A percentile compares a stretch with the other conserved stretches of the same genome.
These are phyloP conservation scores for Parastagonospora nodorum DNA, from an alignment of 2,329 filamentous ascomycete species.

Conservation along the genomic window DNA sequence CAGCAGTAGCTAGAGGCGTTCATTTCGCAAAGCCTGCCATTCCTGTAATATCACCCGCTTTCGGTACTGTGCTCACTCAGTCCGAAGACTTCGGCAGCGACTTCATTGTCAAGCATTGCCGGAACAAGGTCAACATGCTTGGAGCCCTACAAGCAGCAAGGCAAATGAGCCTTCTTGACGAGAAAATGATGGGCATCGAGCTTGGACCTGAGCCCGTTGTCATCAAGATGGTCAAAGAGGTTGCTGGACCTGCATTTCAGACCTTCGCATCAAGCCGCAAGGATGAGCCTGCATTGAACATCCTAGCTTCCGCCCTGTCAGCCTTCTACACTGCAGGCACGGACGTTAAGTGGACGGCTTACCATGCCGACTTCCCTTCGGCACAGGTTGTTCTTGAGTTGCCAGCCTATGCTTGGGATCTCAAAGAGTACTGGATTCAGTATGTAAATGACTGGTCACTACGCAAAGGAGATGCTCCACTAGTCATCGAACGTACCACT, in stretches of 20 bases:
- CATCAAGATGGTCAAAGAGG: constrained; percentile 17
- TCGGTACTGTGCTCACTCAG: constrained; percentile 48
- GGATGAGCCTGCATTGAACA: not conserved
- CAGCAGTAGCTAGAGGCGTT: constrained; percentile 30
- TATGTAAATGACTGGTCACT: constrained; percentile 43
- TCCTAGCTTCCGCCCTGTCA: constrained; percentile 52
- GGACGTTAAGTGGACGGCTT: constrained; percentile 65
- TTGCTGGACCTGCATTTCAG: constrained; percentile 19
- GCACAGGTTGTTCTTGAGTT: constrained; percentile 10
- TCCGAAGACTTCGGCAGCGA: constrained; percentile 35
- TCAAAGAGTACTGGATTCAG: constrained; percentile 47
- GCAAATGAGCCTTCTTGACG: not conserved
- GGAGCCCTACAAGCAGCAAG: constrained; percentile 48
- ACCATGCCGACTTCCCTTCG: constrained; percentile 44
- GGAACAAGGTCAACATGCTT: constrained; percentile 51
- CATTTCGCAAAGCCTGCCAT: constrained; percentile 15
- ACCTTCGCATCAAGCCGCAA: constrained; percentile 5
- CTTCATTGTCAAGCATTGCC: constrained; percentile 28
- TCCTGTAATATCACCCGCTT: constrained; percentile 53
- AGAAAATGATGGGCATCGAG: constrained; percentile 25
- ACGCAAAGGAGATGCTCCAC: constrained; percentile 8
- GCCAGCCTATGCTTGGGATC: constrained; percentile 46
- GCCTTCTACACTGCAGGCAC: constrained; percentile 56
- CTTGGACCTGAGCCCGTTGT: constrained; percentile 18
- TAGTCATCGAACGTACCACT: not conserved